Evolutionary conservation across 805 yeast genomes (phyloP).

Genomic region (Candida schatavii): DNA sequence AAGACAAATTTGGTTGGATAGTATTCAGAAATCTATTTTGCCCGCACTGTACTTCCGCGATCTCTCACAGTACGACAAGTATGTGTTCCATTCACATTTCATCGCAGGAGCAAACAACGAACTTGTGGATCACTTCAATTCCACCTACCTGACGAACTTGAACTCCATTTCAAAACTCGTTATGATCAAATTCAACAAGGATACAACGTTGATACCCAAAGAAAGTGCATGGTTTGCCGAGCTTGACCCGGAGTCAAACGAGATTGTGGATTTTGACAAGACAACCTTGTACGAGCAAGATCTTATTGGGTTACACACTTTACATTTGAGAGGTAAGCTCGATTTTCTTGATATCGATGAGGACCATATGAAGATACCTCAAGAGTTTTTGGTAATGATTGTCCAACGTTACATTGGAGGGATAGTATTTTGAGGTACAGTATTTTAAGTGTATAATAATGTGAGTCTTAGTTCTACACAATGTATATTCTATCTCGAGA

Average conservation of each 20-base stretch:
- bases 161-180: slow-evolving; percentile 50
- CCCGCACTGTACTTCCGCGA: slow-evolving; percentile 81
- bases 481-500: neutral
- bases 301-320: slow-evolving; percentile 54
- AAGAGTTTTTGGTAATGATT: slow-evolving; percentile 44
- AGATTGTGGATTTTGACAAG: slow-evolving; percentile 41
- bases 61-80: slow-evolving; percentile 48
- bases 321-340: slow-evolving; percentile 44
- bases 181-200: slow-evolving; percentile 56
- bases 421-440: neutral
- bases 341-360: slow-evolving; percentile 53
- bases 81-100: slow-evolving; percentile 55
- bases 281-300: slow-evolving; percentile 53
- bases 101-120: slow-evolving; percentile 72
- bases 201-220: slow-evolving; percentile 69
- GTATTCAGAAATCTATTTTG: slow-evolving; percentile 54
- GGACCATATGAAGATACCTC: slow-evolving; percentile 64
- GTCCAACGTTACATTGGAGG: slow-evolving; percentile 44
- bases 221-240: slow-evolving; percentile 70
- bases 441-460: neutral
- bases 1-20: slow-evolving; percentile 56
- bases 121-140: slow-evolving; percentile 23
- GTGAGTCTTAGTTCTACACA: neutral
- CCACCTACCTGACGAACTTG: slow-evolving; percentile 44
- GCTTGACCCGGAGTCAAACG: slow-evolving; percentile 41